Base-by-base conservation (phyloP, 371 early-diverging fungal genomes). In the Apophysomyces variabilis region DNA sequence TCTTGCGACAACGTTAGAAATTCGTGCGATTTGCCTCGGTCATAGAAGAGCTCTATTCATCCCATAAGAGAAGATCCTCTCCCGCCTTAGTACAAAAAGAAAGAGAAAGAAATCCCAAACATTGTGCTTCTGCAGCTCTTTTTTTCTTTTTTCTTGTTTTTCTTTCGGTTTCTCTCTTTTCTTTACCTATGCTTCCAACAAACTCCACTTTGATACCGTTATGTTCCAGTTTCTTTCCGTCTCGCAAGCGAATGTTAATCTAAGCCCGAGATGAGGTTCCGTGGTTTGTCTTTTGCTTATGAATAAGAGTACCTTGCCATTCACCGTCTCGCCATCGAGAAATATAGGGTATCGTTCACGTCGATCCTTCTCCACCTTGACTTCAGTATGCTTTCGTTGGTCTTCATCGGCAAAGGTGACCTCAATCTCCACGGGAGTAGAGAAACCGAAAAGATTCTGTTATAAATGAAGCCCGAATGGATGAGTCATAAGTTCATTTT, bases 171-270 rank as follows among this genome's bases (percentile, higher is more conserved):
- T 6, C 12, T 4, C 18, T 41, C 11, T 26, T 26, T 26, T 39
- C 7, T 50, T 79, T 88, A 92, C 95, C 95, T 71, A 96, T 96
- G 73, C 92, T 87, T 32, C 97, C 98, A n/a, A 98, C 90, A 72
- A 98, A 96, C 74, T 99, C 97, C 36, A 97, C 92, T 66, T 96
- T 96, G 70, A 99, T 97, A 58, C 98, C 98, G 58, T 96, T 92
- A 83, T 99, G 99, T 76, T 97, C 96, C 50, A 98, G 73, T 64
- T 87, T 89, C 78, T 95, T 96, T 38, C 96, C 96, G 70, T 97
- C 95, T 73, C 87, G 85, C 46, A 95, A 87, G 41, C 93, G 88
- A 57, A 99, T 87, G 44, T 88, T 90, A 16, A 96, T 93, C 97
- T 97, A 79, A 14, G 5, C 2, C 38, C 13, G 41, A 46, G 35